Conservation (phyloP, 495 filamentous ascomycete genomes). For the Penicillium goetzii region DNA sequence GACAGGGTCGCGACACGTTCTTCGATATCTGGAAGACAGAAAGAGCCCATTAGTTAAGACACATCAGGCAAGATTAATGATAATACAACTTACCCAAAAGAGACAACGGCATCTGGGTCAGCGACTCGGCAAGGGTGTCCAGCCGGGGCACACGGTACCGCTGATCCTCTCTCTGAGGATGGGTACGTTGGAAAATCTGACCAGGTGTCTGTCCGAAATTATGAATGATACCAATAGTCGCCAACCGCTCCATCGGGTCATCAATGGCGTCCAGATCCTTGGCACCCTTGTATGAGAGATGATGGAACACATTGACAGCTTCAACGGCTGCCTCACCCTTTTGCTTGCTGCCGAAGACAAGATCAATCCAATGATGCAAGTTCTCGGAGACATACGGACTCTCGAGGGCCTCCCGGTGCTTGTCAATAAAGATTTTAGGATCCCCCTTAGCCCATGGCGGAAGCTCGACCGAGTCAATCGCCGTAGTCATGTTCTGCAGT, state of each 20-base stretch:
- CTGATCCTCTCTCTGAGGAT: conserved; percentile 71
- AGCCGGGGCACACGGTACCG: conserved; percentile 64
- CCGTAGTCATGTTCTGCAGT: conserved; percentile 75
- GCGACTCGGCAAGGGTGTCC: conserved; percentile 74
- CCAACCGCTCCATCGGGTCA: conserved; percentile 80
- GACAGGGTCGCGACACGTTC: conserved; percentile 80
- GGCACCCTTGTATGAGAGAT: conserved; percentile 91
- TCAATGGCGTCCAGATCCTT: conserved; percentile 90
- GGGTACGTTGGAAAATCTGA: conserved; percentile 84
- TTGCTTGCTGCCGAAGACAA: conserved; percentile 94
- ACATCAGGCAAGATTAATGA: not conserved
- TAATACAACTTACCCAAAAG: conserved; percentile 59
- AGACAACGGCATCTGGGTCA: conserved; percentile 81
- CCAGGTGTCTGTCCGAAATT: conserved; percentile 98
- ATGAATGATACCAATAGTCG: conserved; percentile 94
- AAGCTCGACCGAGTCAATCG: conserved; percentile 80
- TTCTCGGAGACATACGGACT: conserved; percentile 90
- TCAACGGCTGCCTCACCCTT: conserved; percentile 91
- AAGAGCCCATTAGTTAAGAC: not conserved
- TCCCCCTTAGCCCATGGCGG: conserved; percentile 98
- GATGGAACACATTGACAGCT: conserved; percentile 92
- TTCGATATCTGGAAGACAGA: conserved; percentile 60
- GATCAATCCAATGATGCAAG: conserved; percentile 93
- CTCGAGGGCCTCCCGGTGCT: conserved; percentile 91
- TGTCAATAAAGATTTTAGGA: conserved; percentile 92